These are phyloP conservation scores for Lachnellula subtilissima DNA, from an alignment of 2,329 filamentous ascomycete genomes.

Conservation along the genomic window DNA sequence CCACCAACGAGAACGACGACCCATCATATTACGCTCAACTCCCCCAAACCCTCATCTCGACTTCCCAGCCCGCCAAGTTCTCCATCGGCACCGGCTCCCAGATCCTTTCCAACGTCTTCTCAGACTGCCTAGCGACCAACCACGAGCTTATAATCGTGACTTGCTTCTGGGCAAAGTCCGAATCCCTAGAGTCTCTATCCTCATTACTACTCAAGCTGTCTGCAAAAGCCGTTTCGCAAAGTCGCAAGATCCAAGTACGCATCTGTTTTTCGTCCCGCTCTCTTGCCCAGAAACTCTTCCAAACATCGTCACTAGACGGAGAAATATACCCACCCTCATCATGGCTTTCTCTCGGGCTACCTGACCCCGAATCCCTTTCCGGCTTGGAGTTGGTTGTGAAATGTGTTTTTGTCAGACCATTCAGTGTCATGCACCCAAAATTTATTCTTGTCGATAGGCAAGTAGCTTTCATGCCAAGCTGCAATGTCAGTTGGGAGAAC, in stretches of 20 bases:
- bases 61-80: conserved; percentile 44
- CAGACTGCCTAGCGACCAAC: conserved; percentile 55
- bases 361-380: conserved; percentile 44
- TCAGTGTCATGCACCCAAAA: conserved; percentile 87
- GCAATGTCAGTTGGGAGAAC: conserved; percentile 82
- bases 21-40: conserved; percentile 42
- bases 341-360: conserved; percentile 63
- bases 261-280: conserved; percentile 75
- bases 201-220: conserved; percentile 58
- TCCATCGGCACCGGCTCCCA: conserved; percentile 54
- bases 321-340: conserved; percentile 50
- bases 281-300: conserved; percentile 68
- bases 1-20: conserved; percentile 34
- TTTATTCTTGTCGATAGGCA: conserved; percentile 69
- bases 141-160: conserved; percentile 71
- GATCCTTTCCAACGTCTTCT: conserved; percentile 50
- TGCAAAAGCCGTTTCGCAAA: conserved; percentile 35
- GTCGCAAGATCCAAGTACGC: conserved; percentile 40
- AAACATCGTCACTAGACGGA: conserved; percentile 59
- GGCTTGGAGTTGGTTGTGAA: conserved; percentile 68
- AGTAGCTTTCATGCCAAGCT: conserved; percentile 67
- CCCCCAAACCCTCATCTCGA: conserved; percentile 44
- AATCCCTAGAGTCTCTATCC: conserved; percentile 53
- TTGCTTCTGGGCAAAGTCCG: conserved; percentile 73
- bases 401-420: conserved; percentile 72